These are phyloP conservation scores for Aeschynomene evenia DNA, from an alignment of 306 rosid genomes.

Conservation along the genomic window DNA sequence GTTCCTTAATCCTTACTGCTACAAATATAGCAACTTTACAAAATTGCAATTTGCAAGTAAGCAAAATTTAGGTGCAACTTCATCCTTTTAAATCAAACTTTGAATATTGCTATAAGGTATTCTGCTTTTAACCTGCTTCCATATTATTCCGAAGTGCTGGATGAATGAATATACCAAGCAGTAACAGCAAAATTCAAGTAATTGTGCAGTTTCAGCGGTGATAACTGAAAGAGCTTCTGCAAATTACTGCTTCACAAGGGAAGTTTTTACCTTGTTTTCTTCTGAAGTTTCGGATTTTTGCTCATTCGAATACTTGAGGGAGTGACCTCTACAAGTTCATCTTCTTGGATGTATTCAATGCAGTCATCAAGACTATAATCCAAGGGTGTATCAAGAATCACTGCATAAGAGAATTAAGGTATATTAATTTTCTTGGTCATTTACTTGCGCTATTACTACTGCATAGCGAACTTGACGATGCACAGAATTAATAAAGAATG, in stretches of 20 bases:
- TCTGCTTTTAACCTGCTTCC: constrained; percentile 14
- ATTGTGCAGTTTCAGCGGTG: constrained; percentile 25
- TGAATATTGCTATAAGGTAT: constrained; percentile 29
- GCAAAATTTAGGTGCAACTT: constrained; percentile 40
- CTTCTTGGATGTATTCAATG: constrained; percentile 98
- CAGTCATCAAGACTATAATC: constrained; percentile 92
- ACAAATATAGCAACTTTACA: constrained; percentile 31
- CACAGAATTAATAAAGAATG: neutral
- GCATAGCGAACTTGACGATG: neutral
- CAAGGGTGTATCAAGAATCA: constrained; percentile 92
- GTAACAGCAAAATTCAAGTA: constrained; percentile 19
- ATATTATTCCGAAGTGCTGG: constrained; percentile 25
- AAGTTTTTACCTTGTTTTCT: constrained; percentile 66
- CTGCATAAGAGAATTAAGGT: constrained; percentile 47
- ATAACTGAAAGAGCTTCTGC: constrained; percentile 28
- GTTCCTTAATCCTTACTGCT: constrained; percentile 25
- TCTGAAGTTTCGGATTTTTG: constrained; percentile 80
- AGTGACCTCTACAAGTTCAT: constrained; percentile 89
- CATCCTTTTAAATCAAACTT: constrained; percentile 29
- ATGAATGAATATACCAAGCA: constrained; percentile 27
- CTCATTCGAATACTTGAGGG: constrained; percentile 79
- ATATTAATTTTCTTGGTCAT: constrained; percentile 3
- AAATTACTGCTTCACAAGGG: constrained; percentile 27
- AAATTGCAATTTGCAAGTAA: constrained; percentile 4
- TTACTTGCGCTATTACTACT: neutral